A percentile compares a stretch with the other conserved stretches of the same genome.
Conservation (phyloP, 768 basidiomycete genomes). For the Baorangia bicolor region DNA sequence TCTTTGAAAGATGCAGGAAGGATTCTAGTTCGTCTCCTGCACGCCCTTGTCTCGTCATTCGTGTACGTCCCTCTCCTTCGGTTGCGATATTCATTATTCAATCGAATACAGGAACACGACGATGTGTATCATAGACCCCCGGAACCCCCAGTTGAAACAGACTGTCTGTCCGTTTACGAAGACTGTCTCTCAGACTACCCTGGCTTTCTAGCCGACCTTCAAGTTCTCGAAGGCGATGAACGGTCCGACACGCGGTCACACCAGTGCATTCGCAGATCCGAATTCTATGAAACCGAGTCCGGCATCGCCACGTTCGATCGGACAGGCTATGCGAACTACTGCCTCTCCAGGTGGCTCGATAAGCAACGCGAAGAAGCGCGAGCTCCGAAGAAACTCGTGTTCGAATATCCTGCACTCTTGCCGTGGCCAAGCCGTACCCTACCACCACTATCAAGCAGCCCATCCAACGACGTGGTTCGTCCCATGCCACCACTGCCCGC, state of each 20-base stretch:
- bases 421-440: conserved; percentile 21
- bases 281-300: conserved; percentile 31
- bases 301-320: conserved; percentile 28
- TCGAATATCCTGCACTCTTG: conserved; percentile 19
- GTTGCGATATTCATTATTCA: background rate
- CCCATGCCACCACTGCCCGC: background rate
- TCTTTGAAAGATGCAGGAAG: conserved; percentile 17
- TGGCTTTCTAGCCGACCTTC: conserved; percentile 17
- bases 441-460: conserved; percentile 5
- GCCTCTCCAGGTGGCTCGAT: conserved; percentile 28
- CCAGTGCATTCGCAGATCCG: conserved; percentile 13
- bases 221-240: conserved; percentile 17
- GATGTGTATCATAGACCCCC: background rate
- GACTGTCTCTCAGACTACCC: conserved; percentile 27
- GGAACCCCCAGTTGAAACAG: conserved; percentile 7
- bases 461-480: background rate
- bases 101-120: conserved; percentile 13
- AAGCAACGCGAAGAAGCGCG: conserved; percentile 24
- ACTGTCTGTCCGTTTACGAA: conserved; percentile 28
- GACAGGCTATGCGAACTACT: conserved; percentile 25
- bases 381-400: conserved; percentile 19
- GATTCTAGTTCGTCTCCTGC: conserved; percentile 13
- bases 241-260: conserved; percentile 3
- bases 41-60: conserved; percentile 30
- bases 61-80: conserved; percentile 16